Percentiles rank a stretch among this genome's conserved stretches.
Evolutionary conservation across 148 eudicot species (phyloP).

Genomic region (Dianthus caryophyllus): DNA sequence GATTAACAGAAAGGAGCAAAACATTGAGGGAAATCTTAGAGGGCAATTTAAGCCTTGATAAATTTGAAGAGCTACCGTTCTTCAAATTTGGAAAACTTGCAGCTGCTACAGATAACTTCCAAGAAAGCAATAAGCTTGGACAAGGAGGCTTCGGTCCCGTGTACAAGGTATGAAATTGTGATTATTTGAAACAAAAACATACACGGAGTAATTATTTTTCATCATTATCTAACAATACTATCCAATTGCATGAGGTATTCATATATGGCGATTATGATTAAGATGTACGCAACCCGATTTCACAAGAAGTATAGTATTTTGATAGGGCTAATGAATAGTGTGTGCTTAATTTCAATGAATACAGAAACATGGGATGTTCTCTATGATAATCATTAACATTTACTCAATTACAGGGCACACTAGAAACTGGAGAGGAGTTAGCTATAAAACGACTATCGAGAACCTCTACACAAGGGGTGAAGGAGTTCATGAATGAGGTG

Average conservation of each 20-base stretch:
- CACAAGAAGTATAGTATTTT: no score
- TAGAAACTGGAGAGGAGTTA: conserved; percentile 29
- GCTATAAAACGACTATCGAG: conserved; percentile 39
- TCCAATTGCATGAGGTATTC: no score
- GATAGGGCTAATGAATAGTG: no score
- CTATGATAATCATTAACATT: neutral
- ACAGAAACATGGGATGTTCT: neutral
- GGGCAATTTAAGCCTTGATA: neutral
- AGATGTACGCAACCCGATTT: no score
- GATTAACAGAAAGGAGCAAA: neutral
- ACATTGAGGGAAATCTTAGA: neutral
- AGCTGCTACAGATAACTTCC: conserved; percentile 41
- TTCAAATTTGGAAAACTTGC: conserved; percentile 32
- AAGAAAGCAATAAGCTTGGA: conserved; percentile 34
- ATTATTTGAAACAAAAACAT: no score
- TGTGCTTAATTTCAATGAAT: neutral
- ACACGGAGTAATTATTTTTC: no score
- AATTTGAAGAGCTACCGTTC: conserved; percentile 33
- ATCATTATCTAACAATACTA: neutral
- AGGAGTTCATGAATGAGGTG: conserved; percentile 45
- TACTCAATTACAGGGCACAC: conserved; percentile 21
- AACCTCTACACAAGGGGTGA: conserved; percentile 31
- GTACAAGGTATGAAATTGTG: conserved; percentile 28
- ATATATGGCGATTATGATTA: no score
- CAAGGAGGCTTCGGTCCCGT: conserved; percentile 58